A percentile compares a stretch with the other conserved stretches of the same genome.
Evolutionary conservation across 805 yeast genomes (phyloP).

Genomic region (Ogataea saltuana): DNA sequence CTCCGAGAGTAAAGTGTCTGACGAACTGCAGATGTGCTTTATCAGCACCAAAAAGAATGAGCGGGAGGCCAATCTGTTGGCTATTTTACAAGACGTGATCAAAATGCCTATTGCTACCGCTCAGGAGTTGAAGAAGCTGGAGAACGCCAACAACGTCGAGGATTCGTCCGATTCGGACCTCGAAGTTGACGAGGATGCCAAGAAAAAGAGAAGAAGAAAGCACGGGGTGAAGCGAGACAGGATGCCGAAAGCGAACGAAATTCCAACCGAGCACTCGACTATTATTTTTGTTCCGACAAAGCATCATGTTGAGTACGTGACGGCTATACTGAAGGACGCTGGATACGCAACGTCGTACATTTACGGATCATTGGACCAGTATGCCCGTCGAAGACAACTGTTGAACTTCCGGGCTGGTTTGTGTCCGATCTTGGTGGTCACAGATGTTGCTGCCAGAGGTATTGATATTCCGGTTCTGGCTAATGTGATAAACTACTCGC

Average conservation of each 20-base stretch:
- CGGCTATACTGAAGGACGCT: constrained; percentile 64
- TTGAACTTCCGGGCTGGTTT: constrained; percentile 82
- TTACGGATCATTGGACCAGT: constrained; percentile 93
- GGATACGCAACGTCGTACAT: constrained; percentile 88
- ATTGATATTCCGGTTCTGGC: constrained; percentile 96
- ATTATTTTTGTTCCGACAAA: constrained; percentile 94
- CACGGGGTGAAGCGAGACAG: constrained; percentile 50
- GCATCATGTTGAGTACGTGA: constrained; percentile 94
- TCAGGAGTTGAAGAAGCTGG: constrained; percentile 61
- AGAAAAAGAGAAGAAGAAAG: constrained; percentile 36
- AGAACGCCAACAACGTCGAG: constrained; percentile 46
- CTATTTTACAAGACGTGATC: constrained; percentile 78
- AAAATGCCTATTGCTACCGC: constrained; percentile 77
- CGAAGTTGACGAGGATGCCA: constrained; percentile 38
- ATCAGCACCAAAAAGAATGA: constrained; percentile 79
- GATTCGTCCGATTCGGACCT: constrained; percentile 57
- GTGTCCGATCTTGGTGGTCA: constrained; percentile 86
- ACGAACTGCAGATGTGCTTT: constrained; percentile 87
- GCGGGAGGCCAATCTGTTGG: constrained; percentile 82
- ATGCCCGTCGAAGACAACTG: constrained; percentile 88
- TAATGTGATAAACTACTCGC: constrained; percentile 86
- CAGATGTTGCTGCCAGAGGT: constrained; percentile 99
- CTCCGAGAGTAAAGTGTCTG: constrained; percentile 88
- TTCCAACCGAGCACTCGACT: constrained; percentile 85
- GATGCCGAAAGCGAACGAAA: constrained; percentile 75